Evolutionary conservation across 2,329 filamentous ascomycete genomes (phyloP).

Genomic region (Botrytis paeoniae): DNA sequence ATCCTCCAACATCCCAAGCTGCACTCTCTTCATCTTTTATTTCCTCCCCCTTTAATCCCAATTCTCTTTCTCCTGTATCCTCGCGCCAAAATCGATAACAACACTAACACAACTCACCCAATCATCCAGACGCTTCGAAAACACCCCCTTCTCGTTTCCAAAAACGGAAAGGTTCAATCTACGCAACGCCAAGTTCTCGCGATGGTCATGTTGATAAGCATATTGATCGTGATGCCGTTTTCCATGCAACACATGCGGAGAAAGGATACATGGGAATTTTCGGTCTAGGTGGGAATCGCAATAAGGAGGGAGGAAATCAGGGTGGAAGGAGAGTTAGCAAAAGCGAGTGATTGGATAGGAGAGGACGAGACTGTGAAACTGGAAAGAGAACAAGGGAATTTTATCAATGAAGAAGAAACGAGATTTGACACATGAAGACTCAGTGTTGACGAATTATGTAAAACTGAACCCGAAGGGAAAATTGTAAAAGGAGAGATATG

Average conservation of each 20-base stretch:
- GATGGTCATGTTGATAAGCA: conserved; percentile 63
- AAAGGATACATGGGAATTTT: conserved; percentile 35
- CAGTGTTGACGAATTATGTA: conserved; percentile 1
- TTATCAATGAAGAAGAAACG: neutral
- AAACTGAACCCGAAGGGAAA: neutral
- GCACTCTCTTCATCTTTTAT: neutral
- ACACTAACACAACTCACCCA: neutral
- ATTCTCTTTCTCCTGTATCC: neutral
- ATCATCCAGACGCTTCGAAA: conserved; percentile 15
- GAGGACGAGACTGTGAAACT: neutral
- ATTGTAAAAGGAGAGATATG: neutral
- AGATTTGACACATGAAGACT: neutral
- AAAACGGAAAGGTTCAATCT: conserved; percentile 67
- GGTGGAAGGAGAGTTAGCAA: conserved; percentile 18
- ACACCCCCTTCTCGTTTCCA: conserved; percentile 52
- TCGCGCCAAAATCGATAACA: neutral
- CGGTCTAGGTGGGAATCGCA: neutral
- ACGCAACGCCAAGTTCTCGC: conserved; percentile 61
- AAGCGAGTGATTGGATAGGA: neutral
- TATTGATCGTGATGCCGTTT: conserved; percentile 51
- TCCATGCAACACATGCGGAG: conserved; percentile 58
- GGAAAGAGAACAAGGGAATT: neutral
- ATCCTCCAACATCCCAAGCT: neutral
- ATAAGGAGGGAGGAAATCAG: conserved; percentile 3
- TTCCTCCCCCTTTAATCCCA: neutral